Base-by-base conservation (phyloP, 345 rosid species). In the Aquilaria sinensis region DNA sequence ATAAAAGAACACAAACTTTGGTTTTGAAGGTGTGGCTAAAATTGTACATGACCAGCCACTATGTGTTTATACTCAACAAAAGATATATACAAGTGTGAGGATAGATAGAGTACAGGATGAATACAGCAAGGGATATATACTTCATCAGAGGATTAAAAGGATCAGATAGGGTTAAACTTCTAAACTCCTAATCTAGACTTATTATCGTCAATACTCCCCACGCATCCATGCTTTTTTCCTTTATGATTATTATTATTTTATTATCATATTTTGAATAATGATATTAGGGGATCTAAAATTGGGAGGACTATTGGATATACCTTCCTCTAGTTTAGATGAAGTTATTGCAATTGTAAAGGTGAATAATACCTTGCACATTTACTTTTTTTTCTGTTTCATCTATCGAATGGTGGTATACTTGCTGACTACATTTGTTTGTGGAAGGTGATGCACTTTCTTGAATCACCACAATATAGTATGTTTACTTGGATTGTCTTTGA, bases 261-360 rank as follows among this genome's bases (percentile, higher is more conserved):
- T 31, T 67, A 23, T 51, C 50, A 31, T 70, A 49, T 48, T 58
- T 51, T 57, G 61, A 29, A 47, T 67, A 49, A 60, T 56, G 70
- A 81, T 90, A 97, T 70, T 94, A 70, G 99, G 96, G 41, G 99
- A 94, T 63, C 74, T 94, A 62, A 90, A 94, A 72, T 78, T 94
- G 53, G 97, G 99, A 73, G 97, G 85, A 68, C 79, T 94, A 67
- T 83, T 90, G 14, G 99, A 94, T 70, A 82, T 96, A 16, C 99
- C 97, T n/a, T 97, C 99, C 74, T 97, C 99, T 62, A 96, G 99
- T 63, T 75, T 94, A 70, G 96, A 94, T 83, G 99, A 94, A 88
- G 99, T 96, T 52, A 83, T 94, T 68, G 99, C 99, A 65, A 94
- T 94, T 77, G 83, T 97, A 60, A 94, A 90, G 81, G 99, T 90